These are phyloP conservation scores for Rosellinia necatrix DNA, from an alignment of 2,329 filamentous ascomycete genomes.

Conservation along the genomic window DNA sequence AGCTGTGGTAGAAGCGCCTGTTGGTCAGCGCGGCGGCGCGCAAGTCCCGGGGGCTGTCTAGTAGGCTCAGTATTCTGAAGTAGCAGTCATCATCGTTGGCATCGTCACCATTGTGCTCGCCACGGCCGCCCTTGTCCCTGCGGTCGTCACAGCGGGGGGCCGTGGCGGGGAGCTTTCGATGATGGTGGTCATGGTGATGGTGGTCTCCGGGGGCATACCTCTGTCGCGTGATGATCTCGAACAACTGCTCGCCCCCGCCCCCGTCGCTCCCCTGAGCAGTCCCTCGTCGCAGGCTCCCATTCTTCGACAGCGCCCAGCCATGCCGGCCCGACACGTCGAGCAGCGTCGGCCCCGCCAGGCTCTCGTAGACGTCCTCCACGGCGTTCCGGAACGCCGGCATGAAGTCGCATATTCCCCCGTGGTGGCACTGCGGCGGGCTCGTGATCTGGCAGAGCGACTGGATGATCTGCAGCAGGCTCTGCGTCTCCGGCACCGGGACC, in stretches of 20 bases:
- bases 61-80: conserved; percentile 46
- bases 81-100: conserved; percentile 43
- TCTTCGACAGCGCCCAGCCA: conserved; percentile 50
- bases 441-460: conserved; percentile 50
- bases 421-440: conserved; percentile 48
- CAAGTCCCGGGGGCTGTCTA: conserved; percentile 49
- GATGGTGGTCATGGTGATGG: neutral
- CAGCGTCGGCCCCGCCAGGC: conserved; percentile 54
- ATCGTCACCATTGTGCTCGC: conserved; percentile 28
- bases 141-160: neutral
- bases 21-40: conserved; percentile 49
- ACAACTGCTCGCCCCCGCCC: conserved; percentile 34
- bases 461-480: conserved; percentile 53
- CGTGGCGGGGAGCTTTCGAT: too few relatives aligned
- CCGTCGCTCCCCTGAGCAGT: conserved; percentile 43
- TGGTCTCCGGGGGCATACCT: conserved; percentile 4
- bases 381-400: conserved; percentile 52
- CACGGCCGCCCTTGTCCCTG: neutral
- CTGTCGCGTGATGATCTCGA: conserved; percentile 5
- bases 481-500: conserved; percentile 34
- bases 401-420: conserved; percentile 53
- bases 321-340: conserved; percentile 54
- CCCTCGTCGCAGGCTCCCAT: conserved; percentile 15
- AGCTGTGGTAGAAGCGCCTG: conserved; percentile 45
- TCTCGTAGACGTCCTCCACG: conserved; percentile 57